A percentile compares a stretch with the other conserved stretches of the same genome.
Conservation (phyloP, 75 land plant genomes). For the Sequoia sempervirens region DNA sequence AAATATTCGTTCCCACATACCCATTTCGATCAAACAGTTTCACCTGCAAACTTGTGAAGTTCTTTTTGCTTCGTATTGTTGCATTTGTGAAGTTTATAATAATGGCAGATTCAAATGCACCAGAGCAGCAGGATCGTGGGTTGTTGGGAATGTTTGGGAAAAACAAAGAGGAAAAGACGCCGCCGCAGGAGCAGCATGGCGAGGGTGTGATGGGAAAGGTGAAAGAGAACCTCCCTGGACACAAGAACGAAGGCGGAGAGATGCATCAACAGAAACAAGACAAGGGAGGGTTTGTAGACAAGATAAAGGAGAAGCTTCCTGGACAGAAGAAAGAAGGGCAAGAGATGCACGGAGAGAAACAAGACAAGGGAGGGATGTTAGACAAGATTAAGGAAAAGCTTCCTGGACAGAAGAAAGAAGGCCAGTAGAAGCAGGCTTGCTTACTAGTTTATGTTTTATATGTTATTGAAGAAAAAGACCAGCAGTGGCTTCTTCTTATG, state of each 20-base stretch:
- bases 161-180: neutral
- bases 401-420: neutral
- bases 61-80: neutral
- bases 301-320: neutral
- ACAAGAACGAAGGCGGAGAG: neutral
- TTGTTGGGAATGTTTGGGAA: neutral
- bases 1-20: no score
- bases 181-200: neutral
- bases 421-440: no score
- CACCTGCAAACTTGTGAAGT: no score
- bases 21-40: no score
- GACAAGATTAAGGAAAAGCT: neutral
- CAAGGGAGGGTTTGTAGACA: neutral
- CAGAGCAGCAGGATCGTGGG: neutral
- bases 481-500: no score
- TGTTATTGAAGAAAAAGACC: no score
- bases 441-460: no score
- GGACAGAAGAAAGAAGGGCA: neutral
- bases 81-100: neutral
- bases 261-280: neutral
- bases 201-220: neutral
- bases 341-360: neutral
- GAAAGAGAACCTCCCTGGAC: neutral
- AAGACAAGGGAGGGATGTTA: neutral
- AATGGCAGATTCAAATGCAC: neutral